Evolutionary conservation across 768 basidiomycete genomes (phyloP), one percentile per base, ranked within the genome.

Genomic region (Russula compacta): DNA sequence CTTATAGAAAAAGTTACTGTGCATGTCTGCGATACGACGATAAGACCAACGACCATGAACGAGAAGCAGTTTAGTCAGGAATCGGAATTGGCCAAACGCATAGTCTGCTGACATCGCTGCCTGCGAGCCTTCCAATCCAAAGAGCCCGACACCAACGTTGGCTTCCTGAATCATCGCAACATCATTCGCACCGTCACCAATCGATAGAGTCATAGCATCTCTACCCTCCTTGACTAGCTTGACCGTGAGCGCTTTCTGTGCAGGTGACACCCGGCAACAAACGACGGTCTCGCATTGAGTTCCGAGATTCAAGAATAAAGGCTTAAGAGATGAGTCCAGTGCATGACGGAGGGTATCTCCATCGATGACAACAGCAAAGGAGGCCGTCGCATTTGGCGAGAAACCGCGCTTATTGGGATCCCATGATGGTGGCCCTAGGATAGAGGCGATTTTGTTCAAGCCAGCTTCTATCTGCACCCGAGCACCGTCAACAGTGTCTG

Each of bases 91-190:
- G 1, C 92, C 95, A 75, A 98, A 95, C 1, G 95, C 95, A 68
- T 97, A 98, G 71, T 98, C 95, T 6, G 95, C 95, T 5, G 94
- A 97, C 95, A 98, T 98, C 51, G 95, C 95, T 35, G 95, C 95
- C 73, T 98, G 95, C 21, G 93, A 95, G 53, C 95, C 95, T 72
- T 98, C 95, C 40, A 95, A 81, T 48, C 95, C 95, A 67, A 92
- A 83, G 32, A 98, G 76, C 21, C 95, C 95, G 69, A 94, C 92
- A 3, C 95, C 95, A 66, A 98, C 87, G 71, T 98, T 94, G n/a
- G 95, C 95, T 69, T 95, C 95, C 71, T 98, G 95, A 60, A 98
- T 98, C 95, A 98, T 98, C 6, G 95, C 94, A 24, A 98, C 95
- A 69, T 98, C 95, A 69, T 98, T 98, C 15, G 95, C 95, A 57